Evolutionary conservation across 345 rosid species (phyloP).

Genomic region (Odontarrhena argentea): DNA sequence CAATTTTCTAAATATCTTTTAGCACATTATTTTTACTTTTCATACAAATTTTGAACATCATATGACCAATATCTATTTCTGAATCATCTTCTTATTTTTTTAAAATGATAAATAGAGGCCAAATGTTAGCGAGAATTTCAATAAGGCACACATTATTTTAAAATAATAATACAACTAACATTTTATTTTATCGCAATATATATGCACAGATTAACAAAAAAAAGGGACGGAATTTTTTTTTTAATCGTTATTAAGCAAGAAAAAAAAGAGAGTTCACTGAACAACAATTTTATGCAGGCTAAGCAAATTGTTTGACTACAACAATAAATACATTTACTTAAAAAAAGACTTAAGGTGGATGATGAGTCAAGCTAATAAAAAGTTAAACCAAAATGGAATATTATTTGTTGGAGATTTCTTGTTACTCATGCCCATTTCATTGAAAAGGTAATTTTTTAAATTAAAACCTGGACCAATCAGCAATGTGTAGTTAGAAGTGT

Average conservation of each 20-base stretch:
- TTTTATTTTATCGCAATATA: too few relatives aligned
- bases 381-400: conserved; percentile 6
- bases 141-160: not conserved
- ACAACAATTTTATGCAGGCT: not conserved
- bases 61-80: too few relatives aligned
- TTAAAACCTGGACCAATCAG: not conserved
- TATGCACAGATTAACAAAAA: not conserved
- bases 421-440: not conserved
- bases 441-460: not conserved
- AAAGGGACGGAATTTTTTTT: not conserved
- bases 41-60: too few relatives aligned
- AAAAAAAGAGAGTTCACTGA: not conserved
- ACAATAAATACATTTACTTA: conserved; percentile 7
- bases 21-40: too few relatives aligned
- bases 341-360: conserved; percentile 29
- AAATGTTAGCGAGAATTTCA: not conserved
- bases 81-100: too few relatives aligned
- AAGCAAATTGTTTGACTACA: not conserved
- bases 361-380: conserved; percentile 24
- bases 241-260: not conserved
- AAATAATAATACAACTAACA: too few relatives aligned
- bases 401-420: not conserved
- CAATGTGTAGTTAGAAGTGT: not conserved
- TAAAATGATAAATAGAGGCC: not conserved
- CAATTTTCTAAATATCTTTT: too few relatives aligned